Conservation (phyloP, 495 filamentous ascomycete species). For the Pseudomonodictys pantanalensis region DNA sequence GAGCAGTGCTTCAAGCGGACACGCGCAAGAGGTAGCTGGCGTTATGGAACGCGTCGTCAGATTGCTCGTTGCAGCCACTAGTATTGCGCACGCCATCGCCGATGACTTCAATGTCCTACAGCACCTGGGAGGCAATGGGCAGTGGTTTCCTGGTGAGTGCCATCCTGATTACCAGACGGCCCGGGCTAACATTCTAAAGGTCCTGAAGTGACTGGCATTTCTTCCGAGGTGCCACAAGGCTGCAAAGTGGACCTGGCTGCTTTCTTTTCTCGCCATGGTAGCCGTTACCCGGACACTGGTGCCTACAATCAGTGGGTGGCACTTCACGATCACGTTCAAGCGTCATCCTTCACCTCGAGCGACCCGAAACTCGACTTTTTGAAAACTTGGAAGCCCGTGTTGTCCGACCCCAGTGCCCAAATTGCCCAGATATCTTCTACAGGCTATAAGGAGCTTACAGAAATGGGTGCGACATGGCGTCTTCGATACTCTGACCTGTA, state of each 20-base stretch:
- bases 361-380: conserved; percentile 48
- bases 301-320: conserved; percentile 52
- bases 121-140: conserved; percentile 54
- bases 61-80: too few relatives aligned
- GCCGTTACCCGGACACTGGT: conserved; percentile 54
- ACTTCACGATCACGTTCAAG: conserved; percentile 48
- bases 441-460: conserved; percentile 54
- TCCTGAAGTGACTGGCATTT: conserved; percentile 55
- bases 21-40: too few relatives aligned
- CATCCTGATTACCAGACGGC: neutral
- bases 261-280: conserved; percentile 56
- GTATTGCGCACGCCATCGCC: too few relatives aligned
- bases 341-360: conserved; percentile 45
- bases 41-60: too few relatives aligned
- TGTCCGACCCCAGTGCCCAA: conserved; percentile 49
- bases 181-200: conserved; percentile 28
- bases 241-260: conserved; percentile 56
- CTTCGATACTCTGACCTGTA: conserved; percentile 55
- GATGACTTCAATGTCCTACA: conserved; percentile 46
- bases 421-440: conserved; percentile 52
- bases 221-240: conserved; percentile 47
- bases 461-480: conserved; percentile 40
- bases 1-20: too few relatives aligned
- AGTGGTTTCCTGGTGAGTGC: conserved; percentile 45
- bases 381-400: conserved; percentile 51